phyloP scores from a whole-genome alignment of 495 filamentous ascomycete species.

The Xylaria cubensis region DNA sequence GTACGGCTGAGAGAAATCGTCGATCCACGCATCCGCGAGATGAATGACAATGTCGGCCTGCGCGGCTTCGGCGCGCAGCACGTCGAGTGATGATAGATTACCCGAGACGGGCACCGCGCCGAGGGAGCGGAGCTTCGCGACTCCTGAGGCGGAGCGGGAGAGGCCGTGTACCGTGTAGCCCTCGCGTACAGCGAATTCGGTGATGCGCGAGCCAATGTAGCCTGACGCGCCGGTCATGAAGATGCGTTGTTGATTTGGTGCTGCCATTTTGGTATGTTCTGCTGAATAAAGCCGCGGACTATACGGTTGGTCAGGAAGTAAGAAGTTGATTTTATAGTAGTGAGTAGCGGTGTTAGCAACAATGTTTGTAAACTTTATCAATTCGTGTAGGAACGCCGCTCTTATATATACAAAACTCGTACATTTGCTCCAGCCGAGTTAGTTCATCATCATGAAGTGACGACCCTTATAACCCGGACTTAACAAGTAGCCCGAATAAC shows the following conservation, averaged over 20 bases:
- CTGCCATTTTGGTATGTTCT: constrained; percentile 23
- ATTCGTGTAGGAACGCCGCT: not conserved
- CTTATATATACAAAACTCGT: constrained; percentile 6
- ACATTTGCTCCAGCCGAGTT: no score
- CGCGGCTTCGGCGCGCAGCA: constrained; percentile 41
- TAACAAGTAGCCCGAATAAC: not conserved
- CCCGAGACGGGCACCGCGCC: constrained; percentile 48
- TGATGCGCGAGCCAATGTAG: constrained; percentile 48
- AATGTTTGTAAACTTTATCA: not conserved
- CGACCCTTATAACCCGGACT: not conserved
- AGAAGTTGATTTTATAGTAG: not conserved
- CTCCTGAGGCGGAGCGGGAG: constrained; percentile 41
- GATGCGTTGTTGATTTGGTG: constrained; percentile 34
- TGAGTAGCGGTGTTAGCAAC: not conserved
- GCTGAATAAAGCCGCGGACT: not conserved
- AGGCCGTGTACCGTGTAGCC: constrained; percentile 49
- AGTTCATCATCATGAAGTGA: not conserved
- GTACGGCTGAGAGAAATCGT: constrained; percentile 31
- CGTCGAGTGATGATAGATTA: constrained; percentile 42
- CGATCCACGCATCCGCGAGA: constrained; percentile 41
- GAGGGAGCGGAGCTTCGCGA: constrained; percentile 40
- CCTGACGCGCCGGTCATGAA: constrained; percentile 55
- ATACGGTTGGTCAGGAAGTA: not conserved
- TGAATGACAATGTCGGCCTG: constrained; percentile 48
- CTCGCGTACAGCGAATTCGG: constrained; percentile 40